Conservation (phyloP, 2,329 filamentous ascomycete genomes). For the Mollisiaceae sp. region DNA sequence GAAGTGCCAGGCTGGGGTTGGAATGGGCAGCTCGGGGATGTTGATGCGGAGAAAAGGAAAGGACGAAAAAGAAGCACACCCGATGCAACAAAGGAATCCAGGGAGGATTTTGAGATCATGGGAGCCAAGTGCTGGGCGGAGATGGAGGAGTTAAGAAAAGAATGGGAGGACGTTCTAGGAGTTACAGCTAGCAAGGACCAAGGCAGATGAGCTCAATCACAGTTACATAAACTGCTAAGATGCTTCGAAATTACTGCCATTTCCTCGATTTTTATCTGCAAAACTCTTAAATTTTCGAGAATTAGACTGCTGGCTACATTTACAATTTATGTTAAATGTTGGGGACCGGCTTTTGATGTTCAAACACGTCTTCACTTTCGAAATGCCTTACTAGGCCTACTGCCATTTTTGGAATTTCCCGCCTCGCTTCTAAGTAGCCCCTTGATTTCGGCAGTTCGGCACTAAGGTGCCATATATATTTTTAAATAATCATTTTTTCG, state of each 20-base stretch:
- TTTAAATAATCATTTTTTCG: background rate
- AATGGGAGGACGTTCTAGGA: constrained; percentile 59
- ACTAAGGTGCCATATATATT: background rate
- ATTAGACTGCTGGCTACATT: no score
- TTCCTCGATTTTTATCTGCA: background rate
- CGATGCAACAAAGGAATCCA: constrained; percentile 65
- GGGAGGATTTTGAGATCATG: constrained; percentile 64
- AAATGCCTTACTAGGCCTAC: background rate
- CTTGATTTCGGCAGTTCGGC: background rate
- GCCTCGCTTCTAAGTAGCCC: background rate
- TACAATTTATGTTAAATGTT: background rate
- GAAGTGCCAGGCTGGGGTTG: constrained; percentile 89
- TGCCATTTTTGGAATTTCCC: background rate
- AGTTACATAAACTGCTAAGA: background rate
- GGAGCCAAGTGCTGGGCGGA: constrained; percentile 68
- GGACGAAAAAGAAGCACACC: constrained; percentile 63
- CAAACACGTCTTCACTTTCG: background rate
- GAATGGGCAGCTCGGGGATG: constrained; percentile 56
- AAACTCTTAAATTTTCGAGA: no score
- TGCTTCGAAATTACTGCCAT: no score
- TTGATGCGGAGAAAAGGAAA: constrained; percentile 49
- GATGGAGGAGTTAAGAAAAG: constrained; percentile 72
- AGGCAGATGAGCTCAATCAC: background rate
- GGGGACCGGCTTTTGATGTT: background rate
- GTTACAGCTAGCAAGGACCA: constrained; percentile 24